These are phyloP conservation scores for Aspergillus fumigatus DNA, from an alignment of 2,329 filamentous ascomycete genomes.

Conservation along the genomic window DNA sequence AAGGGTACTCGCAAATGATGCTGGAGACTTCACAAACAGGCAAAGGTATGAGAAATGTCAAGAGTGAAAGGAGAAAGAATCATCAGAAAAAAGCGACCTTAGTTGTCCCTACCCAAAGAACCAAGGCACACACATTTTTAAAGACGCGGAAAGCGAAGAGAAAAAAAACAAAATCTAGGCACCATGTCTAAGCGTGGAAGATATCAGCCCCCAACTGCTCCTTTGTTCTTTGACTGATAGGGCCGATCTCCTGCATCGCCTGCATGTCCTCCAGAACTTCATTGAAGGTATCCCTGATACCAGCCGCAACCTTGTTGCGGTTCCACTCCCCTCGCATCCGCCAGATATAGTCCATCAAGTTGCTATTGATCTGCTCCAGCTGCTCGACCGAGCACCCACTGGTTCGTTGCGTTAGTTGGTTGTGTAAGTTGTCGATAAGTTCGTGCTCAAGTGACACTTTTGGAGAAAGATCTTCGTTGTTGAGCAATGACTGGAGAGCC, in stretches of 20 bases:
- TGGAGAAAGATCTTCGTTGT: constrained; percentile 26
- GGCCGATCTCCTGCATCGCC: constrained; percentile 46
- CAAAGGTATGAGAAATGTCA: constrained; percentile 2
- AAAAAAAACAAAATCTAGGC: background rate
- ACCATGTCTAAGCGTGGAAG: constrained; percentile 6
- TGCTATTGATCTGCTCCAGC: constrained; percentile 85
- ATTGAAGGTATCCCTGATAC: constrained; percentile 68
- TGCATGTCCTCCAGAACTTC: constrained; percentile 56
- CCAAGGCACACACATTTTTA: background rate
- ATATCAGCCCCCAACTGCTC: constrained; percentile 21
- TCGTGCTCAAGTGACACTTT: constrained; percentile 42
- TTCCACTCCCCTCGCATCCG: constrained; percentile 74
- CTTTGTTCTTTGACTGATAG: constrained; percentile 33
- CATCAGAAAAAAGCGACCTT: background rate
- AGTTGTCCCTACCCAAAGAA: background rate
- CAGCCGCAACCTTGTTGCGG: constrained; percentile 64
- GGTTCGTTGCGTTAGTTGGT: constrained; percentile 61
- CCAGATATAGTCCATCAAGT: constrained; percentile 90
- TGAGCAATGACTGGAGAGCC: constrained; percentile 31
- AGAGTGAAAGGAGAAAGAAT: constrained; percentile 3
- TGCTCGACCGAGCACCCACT: constrained; percentile 85
- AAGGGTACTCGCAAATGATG: constrained; percentile 6
- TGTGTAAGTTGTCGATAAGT: constrained; percentile 56
- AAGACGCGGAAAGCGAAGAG: constrained; percentile 1
- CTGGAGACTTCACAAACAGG: constrained; percentile 12